Evolutionary conservation across 1,139 yeast genomes (phyloP), one percentile per base, ranked within the genome.

Genomic region (Suhomyces wounanorum): DNA sequence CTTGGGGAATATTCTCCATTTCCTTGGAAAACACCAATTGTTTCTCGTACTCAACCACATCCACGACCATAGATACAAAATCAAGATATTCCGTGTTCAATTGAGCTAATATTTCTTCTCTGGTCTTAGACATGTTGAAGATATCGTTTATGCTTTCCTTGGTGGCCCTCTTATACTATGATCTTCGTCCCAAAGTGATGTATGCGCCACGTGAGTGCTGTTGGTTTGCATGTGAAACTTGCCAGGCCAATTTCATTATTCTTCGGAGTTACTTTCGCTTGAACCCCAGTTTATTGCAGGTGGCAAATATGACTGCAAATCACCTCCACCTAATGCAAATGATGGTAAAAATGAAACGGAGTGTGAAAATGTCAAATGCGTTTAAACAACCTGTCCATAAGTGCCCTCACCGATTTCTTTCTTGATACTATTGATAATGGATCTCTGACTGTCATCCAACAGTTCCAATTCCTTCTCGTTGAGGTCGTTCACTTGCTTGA

Each of bases 391-490:
- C 42, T 58, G 62, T 0, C 84, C 84, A 55, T 78, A 81, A 0
- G 80, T 61, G 1, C 84, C 85, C 47, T 67, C 72, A 37, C 65
- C 60, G 30, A 78, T 73, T 52, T 78, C 82, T 41, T 69, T 63
- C 52, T 69, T 72, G 36, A 81, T 68, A 52, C 72, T 68, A 9
- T 61, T 54, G 40, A 82, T 65, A 3, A 75, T 65, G 7, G 55
- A 63, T 49, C 63, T 69, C 64, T 88, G 89, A 35, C 80, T 84
- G 7, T 78, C 82, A 8, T 90, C 89, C 38, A 89, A 74, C 11
- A 70, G 72, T 2, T 70, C 69, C 8, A 91, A 70, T 51, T 90
- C 95, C 7, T 79, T 83, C 23, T 87, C 90, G 4, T 83, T 69
- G 56, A 92, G 71, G 17, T 73, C 73, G 55, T 87, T 67, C 2